These are phyloP conservation scores for Exophiala viscosa DNA, from an alignment of 2,329 filamentous ascomycete species.

Conservation along the genomic window DNA sequence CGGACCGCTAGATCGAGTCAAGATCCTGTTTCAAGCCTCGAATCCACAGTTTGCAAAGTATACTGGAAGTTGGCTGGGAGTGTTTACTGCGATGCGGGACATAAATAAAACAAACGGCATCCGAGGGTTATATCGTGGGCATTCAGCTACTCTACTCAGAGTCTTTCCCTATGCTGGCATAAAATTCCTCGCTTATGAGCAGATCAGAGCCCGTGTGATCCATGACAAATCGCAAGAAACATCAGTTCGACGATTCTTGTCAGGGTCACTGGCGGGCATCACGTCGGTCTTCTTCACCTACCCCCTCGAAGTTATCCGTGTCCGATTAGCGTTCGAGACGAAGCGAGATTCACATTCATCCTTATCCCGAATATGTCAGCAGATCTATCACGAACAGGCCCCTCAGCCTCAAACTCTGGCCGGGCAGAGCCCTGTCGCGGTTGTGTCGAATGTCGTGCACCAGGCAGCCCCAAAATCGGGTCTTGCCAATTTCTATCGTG, in stretches of 20 bases:
- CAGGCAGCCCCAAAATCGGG: conserved; percentile 61
- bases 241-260: conserved; percentile 60
- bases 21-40: conserved; percentile 95
- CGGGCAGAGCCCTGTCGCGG: conserved; percentile 38
- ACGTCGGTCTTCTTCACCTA: conserved; percentile 96
- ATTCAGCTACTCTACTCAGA: conserved; percentile 86
- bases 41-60: conserved; percentile 95
- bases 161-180: conserved; percentile 98
- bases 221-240: conserved; percentile 71
- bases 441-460: conserved; percentile 42
- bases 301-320: conserved; percentile 85
- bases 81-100: conserved; percentile 74
- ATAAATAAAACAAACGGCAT: conserved; percentile 74
- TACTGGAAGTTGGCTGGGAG: conserved; percentile 79
- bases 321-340: conserved; percentile 92
- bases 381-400: conserved; percentile 78
- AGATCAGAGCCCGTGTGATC: conserved; percentile 79
- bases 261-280: conserved; percentile 59
- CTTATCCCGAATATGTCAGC: conserved; percentile 70
- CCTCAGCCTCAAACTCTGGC: conserved; percentile 34
- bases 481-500: conserved; percentile 87
- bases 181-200: conserved; percentile 97
- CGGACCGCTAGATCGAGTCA: conserved; percentile 92
- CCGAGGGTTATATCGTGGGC: conserved; percentile 80
- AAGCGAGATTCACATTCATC: conserved; percentile 67